Percentiles rank a stretch among this genome's conserved stretches.
Conservation (phyloP, 176 grass and related monocot genomes). For the Eragrostis nindensis region DNA sequence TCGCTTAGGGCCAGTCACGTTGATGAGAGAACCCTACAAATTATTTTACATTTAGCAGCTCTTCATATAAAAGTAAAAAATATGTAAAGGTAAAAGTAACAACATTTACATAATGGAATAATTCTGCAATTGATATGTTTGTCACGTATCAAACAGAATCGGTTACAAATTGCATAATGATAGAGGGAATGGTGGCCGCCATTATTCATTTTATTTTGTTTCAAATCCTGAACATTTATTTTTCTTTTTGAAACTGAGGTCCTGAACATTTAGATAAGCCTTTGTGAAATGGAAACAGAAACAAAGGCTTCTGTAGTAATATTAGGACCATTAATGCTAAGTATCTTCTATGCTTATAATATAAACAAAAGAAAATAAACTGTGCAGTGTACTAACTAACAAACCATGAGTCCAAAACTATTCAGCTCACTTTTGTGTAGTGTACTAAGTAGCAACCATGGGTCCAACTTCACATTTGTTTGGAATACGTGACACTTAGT, state of each 20-base stretch:
- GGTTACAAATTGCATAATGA: slow-evolving; percentile 2
- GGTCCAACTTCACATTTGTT: neutral
- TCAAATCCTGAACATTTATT: neutral
- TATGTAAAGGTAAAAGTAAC: neutral
- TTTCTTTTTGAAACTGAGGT: no score
- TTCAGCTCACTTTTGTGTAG: neutral
- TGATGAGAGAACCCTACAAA: slow-evolving; percentile 12
- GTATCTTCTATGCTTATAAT: slow-evolving; percentile 8
- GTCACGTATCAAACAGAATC: neutral
- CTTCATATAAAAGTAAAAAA: neutral
- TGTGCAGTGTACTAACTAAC: no score
- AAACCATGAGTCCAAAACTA: no score
- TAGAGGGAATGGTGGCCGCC: neutral
- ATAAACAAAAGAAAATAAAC: neutral
- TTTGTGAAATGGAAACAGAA: neutral
- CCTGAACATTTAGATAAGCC: neutral
- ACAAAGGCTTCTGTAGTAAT: neutral
- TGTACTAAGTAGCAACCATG: neutral
- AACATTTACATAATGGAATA: no score
- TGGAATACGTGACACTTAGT: neutral
- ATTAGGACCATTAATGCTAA: neutral
- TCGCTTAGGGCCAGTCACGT: slow-evolving; percentile 10
- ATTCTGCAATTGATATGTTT: neutral
- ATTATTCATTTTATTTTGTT: slow-evolving; percentile 6
- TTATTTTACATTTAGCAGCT: neutral